Base-by-base conservation (phyloP, 352 stramenopile genomes). In the Pythium apleroticum region DNA sequence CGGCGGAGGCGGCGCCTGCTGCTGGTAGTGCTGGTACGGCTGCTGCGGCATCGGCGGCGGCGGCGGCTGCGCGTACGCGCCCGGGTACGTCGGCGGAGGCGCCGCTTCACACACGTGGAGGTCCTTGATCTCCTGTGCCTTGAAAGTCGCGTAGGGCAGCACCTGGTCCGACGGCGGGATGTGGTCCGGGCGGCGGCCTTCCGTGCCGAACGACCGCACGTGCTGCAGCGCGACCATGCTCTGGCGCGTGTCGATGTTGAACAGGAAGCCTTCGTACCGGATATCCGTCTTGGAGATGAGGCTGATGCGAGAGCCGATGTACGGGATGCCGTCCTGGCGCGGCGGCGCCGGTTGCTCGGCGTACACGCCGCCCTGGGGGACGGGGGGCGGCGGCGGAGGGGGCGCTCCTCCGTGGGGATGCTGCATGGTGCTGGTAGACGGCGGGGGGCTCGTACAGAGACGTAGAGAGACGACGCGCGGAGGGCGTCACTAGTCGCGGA, bases 211-310 rank as follows among this genome's bases (percentile, higher is more conserved):
- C 2, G 86, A 93, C 17, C 86, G 86, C 39, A 94, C 86, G 57
- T 71, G 88, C 71, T 92, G 86, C 30, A 94, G 68, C 37, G 83
- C 86, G 9, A 94, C 84, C 65, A 88, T 94, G 67, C 80, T 91
- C 69, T 94, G 84, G 9, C 78, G 79, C 45, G 86, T 94, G 64
- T 93, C 84, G 41, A 94, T 94, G 74, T 92, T 94, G 68, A 93
- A 94, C 22, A 94, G 68, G 43, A 91, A 89, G 11, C 86, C 84
- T 72, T 94, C 86, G 66, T 94, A 94, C 43, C 86, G 86, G 60
- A 94, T 90, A 60, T 94, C 86, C n/a, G 84, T 94, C 78, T 94
- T 94, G 61, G 86, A 93, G 53, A 94, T 89, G 48, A 94, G 71
- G 37, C 75, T 88, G 65, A 94, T 94, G 66, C 81, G 83, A 28